Evolutionary conservation across 148 eudicot species (phyloP), one percentile per base, ranked within the genome.

Genomic region (Cornus controversa): DNA sequence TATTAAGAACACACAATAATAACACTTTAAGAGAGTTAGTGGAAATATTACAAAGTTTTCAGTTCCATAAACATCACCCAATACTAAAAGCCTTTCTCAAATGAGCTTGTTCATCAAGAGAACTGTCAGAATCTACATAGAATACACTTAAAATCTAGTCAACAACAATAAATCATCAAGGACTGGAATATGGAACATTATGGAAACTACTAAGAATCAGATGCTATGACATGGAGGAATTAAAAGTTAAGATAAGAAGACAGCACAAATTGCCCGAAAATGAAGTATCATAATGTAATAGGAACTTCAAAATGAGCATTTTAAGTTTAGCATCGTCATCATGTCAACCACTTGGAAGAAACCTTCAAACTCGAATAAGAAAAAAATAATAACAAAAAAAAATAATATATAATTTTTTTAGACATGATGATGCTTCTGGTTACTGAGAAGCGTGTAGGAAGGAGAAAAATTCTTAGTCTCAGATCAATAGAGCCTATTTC

Each of bases 201-300:
- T 66, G 71, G 37, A 66, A 66, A 75, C 25, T 10, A 75, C 63
- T 10, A 8, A 45, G 27, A 13, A 65, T 65, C 70, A 37, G 70
- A 75, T 65, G 36, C 78, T 14, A 5, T 27, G 40, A 66, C 62
- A 66, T 5, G n/a, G 7, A 31, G 37, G 8, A 24, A n/a, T 40
- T 16, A 74, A 62, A 36, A 23, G 54, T 10, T 60, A 36, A 54
- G 67, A 24, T 9, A 74, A 62, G 36, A 7, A 45, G n/a, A 37
- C 34, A 37, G n/a, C 23, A 34, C n/a, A 50, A 50, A 11, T 11
- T 13, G 57, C 15, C 20, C 20, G 14, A 13, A 50, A 50, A 11
- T 50, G 50, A 45, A 45, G 50, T 11, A 45, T 10, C 10, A 5
- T 7, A 8, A 8, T 5, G 20, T 13, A 50, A 13, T 50, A 7